phyloP scores from a whole-genome alignment of 2,329 filamentous ascomycete genomes.

The Cercospora citrullina region DNA sequence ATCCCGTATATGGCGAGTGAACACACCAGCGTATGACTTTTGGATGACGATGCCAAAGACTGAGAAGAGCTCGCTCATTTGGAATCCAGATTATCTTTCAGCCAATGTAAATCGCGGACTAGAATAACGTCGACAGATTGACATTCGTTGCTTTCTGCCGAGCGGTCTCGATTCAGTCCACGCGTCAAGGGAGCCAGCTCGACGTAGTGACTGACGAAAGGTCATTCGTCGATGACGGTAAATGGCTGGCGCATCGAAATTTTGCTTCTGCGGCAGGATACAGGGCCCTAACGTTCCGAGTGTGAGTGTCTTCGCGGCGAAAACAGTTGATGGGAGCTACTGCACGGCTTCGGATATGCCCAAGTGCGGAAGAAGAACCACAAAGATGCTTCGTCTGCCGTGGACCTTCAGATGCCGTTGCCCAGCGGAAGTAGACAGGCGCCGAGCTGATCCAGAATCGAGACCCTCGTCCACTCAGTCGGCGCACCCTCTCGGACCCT shows the following conservation, averaged over 20 bases:
- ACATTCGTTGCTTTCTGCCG: not conserved
- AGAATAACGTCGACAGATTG: not conserved
- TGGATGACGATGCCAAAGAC: not conserved
- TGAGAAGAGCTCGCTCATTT: not conserved
- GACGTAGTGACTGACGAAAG: not conserved
- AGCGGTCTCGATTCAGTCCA: not conserved
- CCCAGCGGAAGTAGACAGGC: not conserved
- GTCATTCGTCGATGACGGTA: not conserved
- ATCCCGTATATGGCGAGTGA: not conserved
- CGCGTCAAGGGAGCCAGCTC: not conserved
- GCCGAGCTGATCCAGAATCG: not conserved
- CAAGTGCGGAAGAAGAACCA: not conserved
- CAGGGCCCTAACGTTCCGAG: not conserved
- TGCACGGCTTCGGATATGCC: not conserved
- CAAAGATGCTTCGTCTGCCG: not conserved
- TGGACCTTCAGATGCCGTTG: not conserved
- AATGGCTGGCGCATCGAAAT: not conserved
- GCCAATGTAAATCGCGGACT: not conserved
- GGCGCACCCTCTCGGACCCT: not conserved
- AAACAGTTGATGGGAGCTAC: not conserved
- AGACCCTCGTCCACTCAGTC: not conserved
- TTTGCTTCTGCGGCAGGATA: not conserved
- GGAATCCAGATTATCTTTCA: not conserved
- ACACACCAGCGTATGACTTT: not conserved
- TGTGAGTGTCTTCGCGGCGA: not conserved